Base-by-base conservation (phyloP, 352 stramenopile genomes). In the Globisporangium barbulae region DNA sequence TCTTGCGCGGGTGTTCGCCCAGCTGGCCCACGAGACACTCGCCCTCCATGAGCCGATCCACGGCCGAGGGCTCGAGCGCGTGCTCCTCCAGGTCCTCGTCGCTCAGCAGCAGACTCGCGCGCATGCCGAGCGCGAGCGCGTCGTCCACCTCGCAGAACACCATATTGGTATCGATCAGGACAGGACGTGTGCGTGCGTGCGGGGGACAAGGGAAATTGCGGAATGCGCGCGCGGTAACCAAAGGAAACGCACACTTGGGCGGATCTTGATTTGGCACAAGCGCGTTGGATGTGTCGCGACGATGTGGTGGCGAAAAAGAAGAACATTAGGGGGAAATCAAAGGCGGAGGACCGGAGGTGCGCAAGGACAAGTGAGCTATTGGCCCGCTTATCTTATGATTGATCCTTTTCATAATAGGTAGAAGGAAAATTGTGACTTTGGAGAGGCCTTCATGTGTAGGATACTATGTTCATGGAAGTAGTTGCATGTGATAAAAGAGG, bases 21-120 rank as follows among this genome's bases (percentile, higher is more conserved):
- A 81, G 65, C 57, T 81, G 72, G 55, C 72, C 70, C 55, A 85
- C 66, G 41, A 85, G 72, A 35, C 74, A 85, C 53, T 79, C 65
- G 54, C 72, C 74, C 6, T 67, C 66, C 63, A 83, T 75, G 59
- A 85, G 70, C 5, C 76, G 74, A 55, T 83, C 68, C 12, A 81
- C 65, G 1, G 70, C 62, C 0, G 70, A 60, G 1, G 68, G 52
- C 21, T 74, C 68, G 21, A 79, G 74, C 52, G 72, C 63, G 50
- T 78, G 56, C 53, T 81, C 70, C 22, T 71, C 65, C 58, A 63
- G 73, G 47, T 83, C 74, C 12, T 83, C 74, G 42, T 76, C 67
- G 33, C 56, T 59, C 48, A 57, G 31, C 33, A 59, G 60, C 39
- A 66, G 50, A 45, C 52, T 66, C 50, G 60, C 52, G 41, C 60